These are phyloP conservation scores for Aspergillus proliferans DNA, from an alignment of 2,329 filamentous ascomycete species.

Conservation along the genomic window DNA sequence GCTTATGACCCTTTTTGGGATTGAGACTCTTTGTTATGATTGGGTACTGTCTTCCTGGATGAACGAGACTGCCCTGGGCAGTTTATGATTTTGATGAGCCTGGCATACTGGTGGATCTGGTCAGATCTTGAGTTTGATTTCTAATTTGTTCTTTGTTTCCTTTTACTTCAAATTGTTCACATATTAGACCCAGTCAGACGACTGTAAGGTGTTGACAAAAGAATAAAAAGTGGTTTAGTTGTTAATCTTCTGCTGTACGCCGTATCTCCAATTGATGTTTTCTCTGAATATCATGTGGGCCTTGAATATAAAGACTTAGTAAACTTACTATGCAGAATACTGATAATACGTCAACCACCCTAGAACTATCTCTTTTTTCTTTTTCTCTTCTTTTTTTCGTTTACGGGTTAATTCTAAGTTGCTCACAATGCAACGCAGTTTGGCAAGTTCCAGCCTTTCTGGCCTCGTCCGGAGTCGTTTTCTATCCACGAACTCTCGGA, in stretches of 20 bases:
- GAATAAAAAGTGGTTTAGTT: background rate
- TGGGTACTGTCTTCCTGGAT: slow-evolving; percentile 23
- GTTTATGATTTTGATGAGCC: slow-evolving; percentile 26
- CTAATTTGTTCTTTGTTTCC: background rate
- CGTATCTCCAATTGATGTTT: too few relatives aligned
- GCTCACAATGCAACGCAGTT: background rate
- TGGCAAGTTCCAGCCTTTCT: background rate
- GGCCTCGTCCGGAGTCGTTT: background rate
- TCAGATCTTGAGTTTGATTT: background rate
- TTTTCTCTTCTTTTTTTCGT: too few relatives aligned
- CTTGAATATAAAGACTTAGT: too few relatives aligned
- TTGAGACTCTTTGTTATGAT: slow-evolving; percentile 3
- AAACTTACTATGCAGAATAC: too few relatives aligned
- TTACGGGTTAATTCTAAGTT: background rate
- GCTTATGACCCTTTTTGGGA: background rate
- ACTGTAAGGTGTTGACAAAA: background rate
- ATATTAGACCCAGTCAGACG: background rate
- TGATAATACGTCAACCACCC: too few relatives aligned
- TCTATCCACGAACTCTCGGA: background rate
- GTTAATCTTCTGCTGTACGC: background rate
- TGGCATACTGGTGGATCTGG: slow-evolving; percentile 1
- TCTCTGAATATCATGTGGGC: too few relatives aligned
- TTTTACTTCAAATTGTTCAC: background rate
- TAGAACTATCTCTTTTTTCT: too few relatives aligned
- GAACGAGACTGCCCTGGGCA: slow-evolving; percentile 26